Percentiles rank a stretch among this genome's conserved stretches.
Conservation (phyloP, 148 eudicot genomes). For the Diospyros kaki region DNA sequence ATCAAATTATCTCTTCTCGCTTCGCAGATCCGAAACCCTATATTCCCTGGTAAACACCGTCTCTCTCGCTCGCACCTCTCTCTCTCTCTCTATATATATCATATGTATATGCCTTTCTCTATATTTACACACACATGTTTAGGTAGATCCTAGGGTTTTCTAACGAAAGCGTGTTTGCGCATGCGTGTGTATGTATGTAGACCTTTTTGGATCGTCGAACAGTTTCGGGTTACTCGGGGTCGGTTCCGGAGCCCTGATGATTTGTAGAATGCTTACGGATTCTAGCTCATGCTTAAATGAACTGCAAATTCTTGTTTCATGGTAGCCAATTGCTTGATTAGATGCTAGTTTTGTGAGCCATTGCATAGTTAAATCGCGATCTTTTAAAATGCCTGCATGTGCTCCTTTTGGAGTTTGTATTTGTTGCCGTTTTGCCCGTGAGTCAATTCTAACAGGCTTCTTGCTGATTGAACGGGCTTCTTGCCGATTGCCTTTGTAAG, state of each 20-base stretch:
- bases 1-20: neutral
- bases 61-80: too few relatives aligned
- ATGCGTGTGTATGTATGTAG: too few relatives aligned
- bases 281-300: neutral
- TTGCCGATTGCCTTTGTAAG: too few relatives aligned
- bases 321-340: neutral
- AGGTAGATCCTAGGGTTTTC: conserved; percentile 7
- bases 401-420: neutral
- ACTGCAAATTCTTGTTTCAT: neutral
- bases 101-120: neutral
- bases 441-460: neutral
- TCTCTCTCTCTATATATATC: neutral
- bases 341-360: neutral
- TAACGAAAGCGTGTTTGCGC: neutral
- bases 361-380: neutral
- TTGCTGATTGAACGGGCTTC: too few relatives aligned
- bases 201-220: neutral
- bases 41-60: neutral
- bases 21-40: neutral
- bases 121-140: neutral
- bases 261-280: neutral
- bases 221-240: neutral
- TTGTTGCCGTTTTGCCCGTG: neutral
- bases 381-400: neutral
- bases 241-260: too few relatives aligned